Percentiles rank a stretch among this genome's conserved stretches.
phyloP scores from a whole-genome alignment of 805 yeast genomes.

The Candida hispaniensis region DNA sequence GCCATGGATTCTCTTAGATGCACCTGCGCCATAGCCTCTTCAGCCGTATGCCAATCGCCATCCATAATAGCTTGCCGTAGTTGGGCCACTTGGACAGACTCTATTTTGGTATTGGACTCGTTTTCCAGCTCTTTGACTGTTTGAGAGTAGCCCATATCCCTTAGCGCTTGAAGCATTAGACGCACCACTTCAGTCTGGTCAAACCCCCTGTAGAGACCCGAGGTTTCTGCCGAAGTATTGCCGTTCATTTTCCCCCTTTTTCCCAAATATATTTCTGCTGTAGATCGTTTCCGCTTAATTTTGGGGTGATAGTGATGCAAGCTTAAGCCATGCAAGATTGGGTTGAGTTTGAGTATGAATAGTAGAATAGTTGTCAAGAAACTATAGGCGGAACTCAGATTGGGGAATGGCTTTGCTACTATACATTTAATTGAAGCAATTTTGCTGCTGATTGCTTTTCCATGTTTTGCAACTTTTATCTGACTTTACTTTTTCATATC shows the following conservation, averaged over 20 bases:
- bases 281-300: too few species aligned
- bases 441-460: too few species aligned
- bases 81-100: conserved; percentile 34
- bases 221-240: conserved; percentile 1
- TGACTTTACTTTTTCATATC: too few species aligned
- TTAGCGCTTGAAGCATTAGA: conserved; percentile 40
- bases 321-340: too few species aligned
- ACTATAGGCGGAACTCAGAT: too few species aligned
- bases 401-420: too few species aligned
- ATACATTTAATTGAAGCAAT: too few species aligned
- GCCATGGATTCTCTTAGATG: conserved; percentile 23
- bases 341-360: too few species aligned
- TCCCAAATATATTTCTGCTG: conserved; percentile 4
- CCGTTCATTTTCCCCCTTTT: conserved; percentile 13
- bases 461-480: too few species aligned
- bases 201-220: conserved; percentile 23
- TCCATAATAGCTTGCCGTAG: conserved; percentile 32
- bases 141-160: conserved; percentile 38
- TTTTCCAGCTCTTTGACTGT: conserved; percentile 34
- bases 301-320: too few species aligned
- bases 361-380: too few species aligned
- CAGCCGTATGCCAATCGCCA: conserved; percentile 38
- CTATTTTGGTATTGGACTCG: conserved; percentile 31
- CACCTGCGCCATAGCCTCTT: conserved; percentile 24
- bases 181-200: conserved; percentile 35